Base-by-base conservation (phyloP, 176 grass and related monocot genomes). In the Bolboschoenus planiculmis region DNA sequence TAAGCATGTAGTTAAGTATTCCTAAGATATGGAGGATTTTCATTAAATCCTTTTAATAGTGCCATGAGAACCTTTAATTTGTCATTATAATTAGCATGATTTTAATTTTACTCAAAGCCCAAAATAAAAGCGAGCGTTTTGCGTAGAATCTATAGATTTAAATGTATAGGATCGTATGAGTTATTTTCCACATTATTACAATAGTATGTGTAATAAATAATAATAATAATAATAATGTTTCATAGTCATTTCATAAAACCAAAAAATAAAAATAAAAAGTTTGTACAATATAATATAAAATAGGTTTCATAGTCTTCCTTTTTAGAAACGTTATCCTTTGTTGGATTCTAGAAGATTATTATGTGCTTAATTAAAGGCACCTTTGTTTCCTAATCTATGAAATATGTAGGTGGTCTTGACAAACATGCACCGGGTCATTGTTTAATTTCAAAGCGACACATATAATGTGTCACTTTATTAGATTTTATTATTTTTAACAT, bases 351-450 rank as follows among this genome's bases (percentile, higher is more conserved):
- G 39, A 72, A 72, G 67, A 72, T 44, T 24, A 72, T 35, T 35
- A 35, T 5, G 60, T 64, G 13, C 18, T 34, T 30, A n/a, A n/a
- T n/a, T 13, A 16, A 23, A 5, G 24, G 31, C n/a, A n/a, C n/a
- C n/a, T n/a, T n/a, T n/a, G n/a, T n/a, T n/a, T n/a, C n/a, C n/a
- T n/a, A 63, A 63, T 63, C 1, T 42, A 42, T 71, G 67, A 26
- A 72, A 72, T 44, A 23, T 24, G 24, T 23, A 72, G 67, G 67
- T 44, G 10, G 39, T 44, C 4, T 72, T 71, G 66, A 43, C 67
- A 72, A 72, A 72, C n/a, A 44, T 44, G 67, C 39, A 72, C 40
- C n/a, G 21, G 67, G 37, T 72, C 37, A 72, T 44, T 72, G n/a
- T 44, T 72, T 44, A 44, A 26, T 21, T 24, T 4, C 10, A 18